phyloP scores from a whole-genome alignment of 2,329 filamentous ascomycete species.

The Juglanconis oblonga region DNA sequence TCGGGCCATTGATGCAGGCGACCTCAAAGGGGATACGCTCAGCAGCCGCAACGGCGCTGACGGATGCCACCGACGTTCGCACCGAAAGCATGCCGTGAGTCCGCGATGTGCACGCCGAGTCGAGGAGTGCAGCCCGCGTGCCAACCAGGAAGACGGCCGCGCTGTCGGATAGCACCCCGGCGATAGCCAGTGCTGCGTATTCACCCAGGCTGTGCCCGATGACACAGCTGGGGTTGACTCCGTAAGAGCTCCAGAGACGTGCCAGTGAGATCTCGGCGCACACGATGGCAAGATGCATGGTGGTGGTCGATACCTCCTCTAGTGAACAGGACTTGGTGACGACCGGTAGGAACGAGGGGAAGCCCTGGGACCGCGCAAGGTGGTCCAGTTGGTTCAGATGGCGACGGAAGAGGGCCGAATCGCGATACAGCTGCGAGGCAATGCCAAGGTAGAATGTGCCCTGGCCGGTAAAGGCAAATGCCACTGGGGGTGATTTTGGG shows the following conservation, averaged over 20 bases:
- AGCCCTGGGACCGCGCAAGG: background rate
- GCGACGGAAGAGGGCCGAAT: constrained; percentile 19
- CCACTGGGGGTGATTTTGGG: background rate
- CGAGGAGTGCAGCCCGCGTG: background rate
- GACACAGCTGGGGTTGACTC: constrained; percentile 38
- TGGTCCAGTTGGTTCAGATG: background rate
- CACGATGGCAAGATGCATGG: constrained; percentile 3
- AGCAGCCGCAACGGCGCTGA: background rate
- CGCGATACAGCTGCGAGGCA: constrained; percentile 15
- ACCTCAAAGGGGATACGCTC: background rate
- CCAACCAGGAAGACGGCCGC: background rate
- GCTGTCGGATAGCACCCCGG: constrained; percentile 4
- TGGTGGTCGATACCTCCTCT: background rate
- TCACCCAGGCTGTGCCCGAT: constrained; percentile 55
- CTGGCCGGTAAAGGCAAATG: constrained; percentile 26
- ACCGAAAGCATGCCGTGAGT: constrained; percentile 1
- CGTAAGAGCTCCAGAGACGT: constrained; percentile 34
- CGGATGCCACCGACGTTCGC: background rate
- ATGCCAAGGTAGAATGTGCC: constrained; percentile 20
- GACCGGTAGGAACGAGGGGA: background rate
- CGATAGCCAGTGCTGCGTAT: constrained; percentile 35
- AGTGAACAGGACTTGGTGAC: background rate
- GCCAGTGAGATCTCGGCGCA: constrained; percentile 30
- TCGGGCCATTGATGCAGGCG: constrained; percentile 1
- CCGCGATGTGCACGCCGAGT: background rate